phyloP scores from a whole-genome alignment of 352 stramenopile genomes.

The Phytophthora pseudosyringae region DNA sequence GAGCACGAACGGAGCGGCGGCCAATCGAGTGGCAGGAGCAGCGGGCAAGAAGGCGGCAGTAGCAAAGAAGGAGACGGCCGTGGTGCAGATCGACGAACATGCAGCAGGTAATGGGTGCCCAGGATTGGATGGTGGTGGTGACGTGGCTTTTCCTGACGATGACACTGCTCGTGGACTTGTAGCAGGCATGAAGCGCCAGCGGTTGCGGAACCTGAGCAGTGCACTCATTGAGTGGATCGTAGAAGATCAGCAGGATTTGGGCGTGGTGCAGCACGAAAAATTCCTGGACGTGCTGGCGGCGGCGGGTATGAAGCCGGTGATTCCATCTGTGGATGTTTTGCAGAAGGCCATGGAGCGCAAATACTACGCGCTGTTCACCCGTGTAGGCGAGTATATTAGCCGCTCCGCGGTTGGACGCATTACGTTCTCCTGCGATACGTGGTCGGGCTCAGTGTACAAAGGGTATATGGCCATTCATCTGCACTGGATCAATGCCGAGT shows the following conservation, averaged over 20 bases:
- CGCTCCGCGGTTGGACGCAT: slow-evolving; percentile 72
- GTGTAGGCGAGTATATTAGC: slow-evolving; percentile 79
- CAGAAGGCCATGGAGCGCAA: slow-evolving; percentile 79
- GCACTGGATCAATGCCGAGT: slow-evolving; percentile 88
- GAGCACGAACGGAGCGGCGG: slow-evolving; percentile 29
- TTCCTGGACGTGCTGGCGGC: slow-evolving; percentile 71
- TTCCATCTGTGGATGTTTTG: slow-evolving; percentile 60
- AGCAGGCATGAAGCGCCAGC: slow-evolving; percentile 70
- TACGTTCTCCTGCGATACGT: slow-evolving; percentile 84
- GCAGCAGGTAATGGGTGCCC: slow-evolving; percentile 55
- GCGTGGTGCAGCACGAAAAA: slow-evolving; percentile 69
- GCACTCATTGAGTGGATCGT: slow-evolving; percentile 79
- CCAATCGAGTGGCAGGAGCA: slow-evolving; percentile 31
- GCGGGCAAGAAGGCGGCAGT: slow-evolving; percentile 50
- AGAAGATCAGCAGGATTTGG: slow-evolving; percentile 72
- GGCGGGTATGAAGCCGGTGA: slow-evolving; percentile 51
- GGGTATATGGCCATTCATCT: slow-evolving; percentile 78
- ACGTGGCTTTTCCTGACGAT: slow-evolving; percentile 13
- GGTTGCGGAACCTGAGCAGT: slow-evolving; percentile 63
- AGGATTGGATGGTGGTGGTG: slow-evolving; percentile 2
- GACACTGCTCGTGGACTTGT: slow-evolving; percentile 6
- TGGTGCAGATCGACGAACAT: slow-evolving; percentile 62
- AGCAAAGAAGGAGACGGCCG: slow-evolving; percentile 54
- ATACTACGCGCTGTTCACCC: slow-evolving; percentile 73
- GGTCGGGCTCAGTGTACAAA: slow-evolving; percentile 74